Percentiles rank a stretch among this genome's conserved stretches.
phyloP scores from a whole-genome alignment of 176 grass and related monocot species.

The Carex pumila region DNA sequence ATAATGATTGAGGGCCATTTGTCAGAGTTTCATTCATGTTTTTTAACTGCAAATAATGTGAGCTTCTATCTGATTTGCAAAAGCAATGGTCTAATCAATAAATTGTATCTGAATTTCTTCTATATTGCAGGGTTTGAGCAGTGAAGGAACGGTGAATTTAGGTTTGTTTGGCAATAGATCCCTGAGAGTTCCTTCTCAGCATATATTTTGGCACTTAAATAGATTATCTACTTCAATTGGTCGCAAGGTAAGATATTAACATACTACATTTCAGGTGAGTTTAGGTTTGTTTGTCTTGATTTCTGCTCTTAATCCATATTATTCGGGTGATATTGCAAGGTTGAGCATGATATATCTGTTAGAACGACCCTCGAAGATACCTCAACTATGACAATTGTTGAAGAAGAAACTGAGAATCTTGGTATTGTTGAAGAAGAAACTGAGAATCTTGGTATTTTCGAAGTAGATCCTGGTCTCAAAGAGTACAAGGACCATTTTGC shows the following conservation, averaged over 20 bases:
- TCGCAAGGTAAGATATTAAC: neutral
- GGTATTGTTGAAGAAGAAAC: conserved; percentile 43
- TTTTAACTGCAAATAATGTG: neutral
- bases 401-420: conserved; percentile 29
- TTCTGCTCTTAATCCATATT: neutral
- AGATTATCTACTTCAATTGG: neutral
- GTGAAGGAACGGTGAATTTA: neutral
- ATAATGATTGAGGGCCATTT: neutral
- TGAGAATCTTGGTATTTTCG: conserved; percentile 44
- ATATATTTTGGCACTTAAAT: neutral
- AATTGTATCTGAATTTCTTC: neutral
- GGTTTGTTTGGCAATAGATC: conserved; percentile 13
- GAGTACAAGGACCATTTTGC: conserved; percentile 69
- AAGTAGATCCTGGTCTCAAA: conserved; percentile 48
- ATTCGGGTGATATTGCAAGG: conserved; percentile 23
- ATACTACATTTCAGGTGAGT: neutral
- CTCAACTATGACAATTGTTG: conserved; percentile 21
- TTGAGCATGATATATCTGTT: conserved; percentile 42
- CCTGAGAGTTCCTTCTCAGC: neutral
- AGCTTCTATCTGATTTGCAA: neutral
- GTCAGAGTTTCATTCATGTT: neutral
- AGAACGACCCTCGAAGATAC: conserved; percentile 28
- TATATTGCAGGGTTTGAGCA: conserved; percentile 6
- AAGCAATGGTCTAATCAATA: neutral
- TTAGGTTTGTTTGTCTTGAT: too few species aligned